Conservation (phyloP, 2,329 filamentous ascomycete species). For the Gaeumannomyces tritici region DNA sequence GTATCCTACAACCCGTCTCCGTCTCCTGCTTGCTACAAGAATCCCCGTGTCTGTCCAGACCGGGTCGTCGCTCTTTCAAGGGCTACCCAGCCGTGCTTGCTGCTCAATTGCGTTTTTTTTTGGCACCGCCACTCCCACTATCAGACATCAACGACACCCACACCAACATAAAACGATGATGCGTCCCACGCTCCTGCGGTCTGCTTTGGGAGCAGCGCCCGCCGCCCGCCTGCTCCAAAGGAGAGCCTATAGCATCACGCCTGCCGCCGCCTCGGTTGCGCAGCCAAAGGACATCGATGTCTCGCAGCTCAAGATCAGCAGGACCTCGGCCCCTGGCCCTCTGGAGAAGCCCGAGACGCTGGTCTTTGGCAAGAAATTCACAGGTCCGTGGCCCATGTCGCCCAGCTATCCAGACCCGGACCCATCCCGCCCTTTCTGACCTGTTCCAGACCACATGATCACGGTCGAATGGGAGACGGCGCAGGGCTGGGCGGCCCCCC, state of each 20-base stretch:
- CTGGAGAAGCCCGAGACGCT: conserved; percentile 70
- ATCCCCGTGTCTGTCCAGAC: not conserved
- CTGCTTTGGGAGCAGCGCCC: conserved; percentile 6
- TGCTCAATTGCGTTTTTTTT: not conserved
- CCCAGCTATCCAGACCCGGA: not conserved
- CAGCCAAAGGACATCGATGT: conserved; percentile 64
- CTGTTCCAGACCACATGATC: conserved; percentile 80
- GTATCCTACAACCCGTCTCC: not conserved
- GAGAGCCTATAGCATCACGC: conserved; percentile 44
- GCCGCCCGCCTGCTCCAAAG: conserved; percentile 23
- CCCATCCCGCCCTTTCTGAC: not conserved
- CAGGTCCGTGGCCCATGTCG: conserved; percentile 45
- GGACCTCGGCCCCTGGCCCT: conserved; percentile 66
- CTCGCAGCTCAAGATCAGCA: conserved; percentile 64
- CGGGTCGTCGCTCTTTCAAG: not conserved
- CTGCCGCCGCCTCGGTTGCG: conserved; percentile 34
- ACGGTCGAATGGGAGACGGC: conserved; percentile 83
- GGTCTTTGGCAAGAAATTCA: conserved; percentile 85
- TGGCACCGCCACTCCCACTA: no score
- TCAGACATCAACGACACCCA: no score
- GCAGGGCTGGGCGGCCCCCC: conserved; percentile 73
- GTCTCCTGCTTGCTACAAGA: not conserved
- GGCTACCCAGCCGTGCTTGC: no score
- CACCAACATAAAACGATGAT: conserved; percentile 26
- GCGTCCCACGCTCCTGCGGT: conserved; percentile 30